These are phyloP conservation scores for Clonostachys sp. DNA, from an alignment of 2,329 filamentous ascomycete genomes.

Conservation along the genomic window DNA sequence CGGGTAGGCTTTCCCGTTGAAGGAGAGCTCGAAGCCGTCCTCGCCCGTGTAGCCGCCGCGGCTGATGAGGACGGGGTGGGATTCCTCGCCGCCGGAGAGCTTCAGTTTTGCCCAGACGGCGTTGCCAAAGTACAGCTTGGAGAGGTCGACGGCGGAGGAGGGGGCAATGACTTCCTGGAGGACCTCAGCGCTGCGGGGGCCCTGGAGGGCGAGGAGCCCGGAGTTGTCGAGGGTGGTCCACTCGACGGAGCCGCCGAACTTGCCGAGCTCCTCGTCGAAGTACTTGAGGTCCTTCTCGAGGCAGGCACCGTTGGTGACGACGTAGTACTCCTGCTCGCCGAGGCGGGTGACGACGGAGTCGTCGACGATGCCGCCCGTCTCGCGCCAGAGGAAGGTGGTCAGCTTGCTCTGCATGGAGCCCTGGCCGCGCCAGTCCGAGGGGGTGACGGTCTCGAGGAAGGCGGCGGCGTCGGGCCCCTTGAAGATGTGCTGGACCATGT, in stretches of 20 bases:
- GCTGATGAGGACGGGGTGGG: conserved; percentile 58
- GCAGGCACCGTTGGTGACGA: conserved; percentile 93
- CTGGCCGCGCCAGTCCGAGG: conserved; percentile 64
- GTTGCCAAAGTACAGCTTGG: conserved; percentile 77
- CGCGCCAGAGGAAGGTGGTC: conserved; percentile 75
- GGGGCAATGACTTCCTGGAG: conserved; percentile 56
- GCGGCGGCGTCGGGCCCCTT: conserved; percentile 73
- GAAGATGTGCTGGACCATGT: conserved; percentile 92
- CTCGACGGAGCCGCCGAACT: conserved; percentile 46
- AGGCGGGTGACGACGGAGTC: conserved; percentile 87
- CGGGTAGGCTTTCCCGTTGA: conserved; percentile 42
- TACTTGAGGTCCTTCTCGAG: conserved; percentile 83
- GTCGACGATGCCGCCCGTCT: conserved; percentile 87
- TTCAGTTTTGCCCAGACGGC: conserved; percentile 62
- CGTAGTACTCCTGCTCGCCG: conserved; percentile 72
- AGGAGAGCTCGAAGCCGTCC: conserved; percentile 95
- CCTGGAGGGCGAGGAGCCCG: conserved; percentile 86
- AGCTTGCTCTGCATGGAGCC: conserved; percentile 69
- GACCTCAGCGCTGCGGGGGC: conserved; percentile 69
- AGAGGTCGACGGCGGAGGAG: conserved; percentile 46
- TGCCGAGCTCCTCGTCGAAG: conserved; percentile 63
- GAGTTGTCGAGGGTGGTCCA: conserved; percentile 70
- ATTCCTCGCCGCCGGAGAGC: conserved; percentile 43
- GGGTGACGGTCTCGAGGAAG: conserved; percentile 82
- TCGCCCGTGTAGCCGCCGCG: conserved; percentile 95